A percentile compares a stretch with the other conserved stretches of the same genome.
These are phyloP conservation scores for Nitzschia sp. DNA, from an alignment of 108 stramenopile species.

Conservation along the genomic window DNA sequence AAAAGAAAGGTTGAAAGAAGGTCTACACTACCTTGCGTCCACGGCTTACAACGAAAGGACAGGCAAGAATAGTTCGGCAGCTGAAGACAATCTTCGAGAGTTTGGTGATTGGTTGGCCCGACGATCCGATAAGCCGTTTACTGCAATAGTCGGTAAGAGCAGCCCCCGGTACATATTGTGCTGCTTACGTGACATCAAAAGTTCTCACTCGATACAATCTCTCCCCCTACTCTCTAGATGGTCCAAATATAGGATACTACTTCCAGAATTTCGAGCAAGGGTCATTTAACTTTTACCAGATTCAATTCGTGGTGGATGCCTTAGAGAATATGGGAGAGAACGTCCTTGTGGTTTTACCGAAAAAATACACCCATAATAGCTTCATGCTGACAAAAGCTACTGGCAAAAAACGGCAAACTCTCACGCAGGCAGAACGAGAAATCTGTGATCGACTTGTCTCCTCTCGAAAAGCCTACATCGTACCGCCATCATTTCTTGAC, in stretches of 20 bases:
- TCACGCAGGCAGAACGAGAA: slow-evolving; percentile 40
- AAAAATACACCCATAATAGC: slow-evolving; percentile 25
- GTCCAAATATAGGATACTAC: slow-evolving; percentile 81
- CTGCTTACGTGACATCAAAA: too few species aligned
- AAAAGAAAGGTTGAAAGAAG: slow-evolving; percentile 52
- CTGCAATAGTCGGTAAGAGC: slow-evolving; percentile 78
- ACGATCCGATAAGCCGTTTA: slow-evolving; percentile 78
- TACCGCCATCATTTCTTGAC: slow-evolving; percentile 67
- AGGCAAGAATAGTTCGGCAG: slow-evolving; percentile 28
- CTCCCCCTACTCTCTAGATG: slow-evolving; percentile 55
- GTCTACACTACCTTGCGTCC: slow-evolving; percentile 43
- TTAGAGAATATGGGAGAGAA: slow-evolving; percentile 74
- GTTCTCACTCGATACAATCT: too few species aligned
- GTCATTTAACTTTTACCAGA: slow-evolving; percentile 62
- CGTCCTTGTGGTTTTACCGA: slow-evolving; percentile 53
- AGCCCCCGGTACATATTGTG: too few species aligned
- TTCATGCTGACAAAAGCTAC: slow-evolving; percentile 26
- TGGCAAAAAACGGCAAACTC: slow-evolving; percentile 24
- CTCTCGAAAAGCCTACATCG: slow-evolving; percentile 50
- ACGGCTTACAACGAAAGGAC: slow-evolving; percentile 45
- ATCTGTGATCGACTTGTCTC: slow-evolving; percentile 31
- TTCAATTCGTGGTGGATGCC: slow-evolving; percentile 66
- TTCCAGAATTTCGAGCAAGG: slow-evolving; percentile 83
- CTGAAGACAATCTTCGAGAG: slow-evolving; percentile 41
- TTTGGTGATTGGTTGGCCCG: slow-evolving; percentile 72